Conservation (phyloP, 805 yeast species). For the Saccharomycopsis fermentans region DNA sequence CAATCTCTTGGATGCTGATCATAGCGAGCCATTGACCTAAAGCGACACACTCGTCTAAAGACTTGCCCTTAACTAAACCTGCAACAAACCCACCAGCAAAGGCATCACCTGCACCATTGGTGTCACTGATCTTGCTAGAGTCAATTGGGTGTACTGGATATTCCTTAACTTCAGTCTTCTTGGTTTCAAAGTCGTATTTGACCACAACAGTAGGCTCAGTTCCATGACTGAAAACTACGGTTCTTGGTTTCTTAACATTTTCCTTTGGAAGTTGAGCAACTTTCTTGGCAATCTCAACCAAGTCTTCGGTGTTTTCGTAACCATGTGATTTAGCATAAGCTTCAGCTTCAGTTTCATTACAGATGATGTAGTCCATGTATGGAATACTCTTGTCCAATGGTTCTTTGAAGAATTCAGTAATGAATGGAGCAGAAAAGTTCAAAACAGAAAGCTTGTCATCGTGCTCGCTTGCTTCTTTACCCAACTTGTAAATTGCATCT, state of each 20-base stretch:
- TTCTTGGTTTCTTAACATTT: constrained; percentile 60
- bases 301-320: constrained; percentile 42
- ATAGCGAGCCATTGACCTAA: constrained; percentile 97
- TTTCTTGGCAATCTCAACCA: constrained; percentile 68
- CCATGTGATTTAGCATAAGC: constrained; percentile 85
- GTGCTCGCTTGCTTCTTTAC: constrained; percentile 79
- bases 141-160: constrained; percentile 68
- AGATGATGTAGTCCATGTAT: constrained; percentile 84
- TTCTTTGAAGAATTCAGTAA: constrained; percentile 90
- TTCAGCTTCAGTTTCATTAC: constrained; percentile 95
- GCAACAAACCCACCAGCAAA: constrained; percentile 90
- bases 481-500: constrained; percentile 81
- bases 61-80: constrained; percentile 68
- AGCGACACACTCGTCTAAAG: constrained; percentile 50
- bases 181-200: constrained; percentile 39
- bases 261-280: constrained; percentile 73
- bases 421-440: constrained; percentile 95
- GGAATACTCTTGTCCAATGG: constrained; percentile 71
- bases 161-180: constrained; percentile 37
- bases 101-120: constrained; percentile 92
- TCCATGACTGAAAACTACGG: constrained; percentile 93
- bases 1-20: constrained; percentile 82
- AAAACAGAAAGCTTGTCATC: constrained; percentile 66
- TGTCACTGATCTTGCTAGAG: constrained; percentile 63
- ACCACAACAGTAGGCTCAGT: constrained; percentile 81